These are phyloP conservation scores for Achaetomium macrosporum DNA, from an alignment of 2,329 filamentous ascomycete genomes.

Conservation along the genomic window DNA sequence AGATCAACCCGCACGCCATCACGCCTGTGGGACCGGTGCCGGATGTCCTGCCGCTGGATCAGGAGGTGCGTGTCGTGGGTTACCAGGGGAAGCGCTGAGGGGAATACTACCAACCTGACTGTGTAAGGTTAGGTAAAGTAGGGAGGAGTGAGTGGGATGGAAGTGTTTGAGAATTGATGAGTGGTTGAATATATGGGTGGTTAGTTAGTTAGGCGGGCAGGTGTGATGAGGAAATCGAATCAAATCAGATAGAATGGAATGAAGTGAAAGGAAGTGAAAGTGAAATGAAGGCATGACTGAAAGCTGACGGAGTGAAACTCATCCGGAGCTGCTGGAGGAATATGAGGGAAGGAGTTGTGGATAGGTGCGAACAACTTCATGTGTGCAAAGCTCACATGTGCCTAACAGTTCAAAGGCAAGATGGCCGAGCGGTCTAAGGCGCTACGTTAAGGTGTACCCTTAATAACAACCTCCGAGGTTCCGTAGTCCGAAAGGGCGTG, in stretches of 20 bases:
- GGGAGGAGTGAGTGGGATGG: not conserved
- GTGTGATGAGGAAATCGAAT: too few species aligned
- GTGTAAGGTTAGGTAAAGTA: not conserved
- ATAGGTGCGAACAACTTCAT: not conserved
- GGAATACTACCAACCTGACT: not conserved
- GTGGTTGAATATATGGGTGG: not conserved
- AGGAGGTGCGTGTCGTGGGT: constrained; percentile 63
- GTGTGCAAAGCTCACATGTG: not conserved
- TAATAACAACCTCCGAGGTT: constrained; percentile 11
- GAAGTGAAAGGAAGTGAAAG: not conserved
- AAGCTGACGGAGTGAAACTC: not conserved
- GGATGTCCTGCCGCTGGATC: constrained; percentile 68
- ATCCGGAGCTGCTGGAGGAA: too few species aligned
- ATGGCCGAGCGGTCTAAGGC: constrained; percentile 21
- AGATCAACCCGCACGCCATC: constrained; percentile 66
- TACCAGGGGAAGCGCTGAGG: not conserved
- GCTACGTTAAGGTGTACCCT: constrained; percentile 21
- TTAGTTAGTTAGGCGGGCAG: not conserved
- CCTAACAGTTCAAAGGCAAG: constrained; percentile 15
- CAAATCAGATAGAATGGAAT: not conserved
- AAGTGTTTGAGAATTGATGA: too few species aligned
- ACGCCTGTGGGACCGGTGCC: constrained; percentile 81
- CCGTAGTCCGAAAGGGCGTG: constrained; percentile 18
- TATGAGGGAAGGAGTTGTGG: too few species aligned
- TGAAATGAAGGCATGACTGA: not conserved